A percentile compares a stretch with the other conserved stretches of the same genome.
phyloP scores from a whole-genome alignment of 2,329 filamentous ascomycete species.

The Clonostachys solani region DNA sequence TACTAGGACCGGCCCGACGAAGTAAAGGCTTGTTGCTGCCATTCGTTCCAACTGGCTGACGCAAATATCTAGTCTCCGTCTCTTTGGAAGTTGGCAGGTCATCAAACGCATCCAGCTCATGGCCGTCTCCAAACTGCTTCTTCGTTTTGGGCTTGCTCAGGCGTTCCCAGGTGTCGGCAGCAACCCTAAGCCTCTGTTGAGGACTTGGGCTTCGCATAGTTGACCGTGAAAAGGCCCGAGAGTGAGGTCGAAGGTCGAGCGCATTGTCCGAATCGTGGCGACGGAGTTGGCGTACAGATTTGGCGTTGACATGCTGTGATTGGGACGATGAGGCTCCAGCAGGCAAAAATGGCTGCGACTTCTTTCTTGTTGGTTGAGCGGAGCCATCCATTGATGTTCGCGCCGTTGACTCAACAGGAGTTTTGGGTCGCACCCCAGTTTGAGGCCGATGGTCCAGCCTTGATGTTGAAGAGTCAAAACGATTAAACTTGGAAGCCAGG shows the following conservation, averaged over 20 bases:
- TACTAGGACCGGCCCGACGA: slow-evolving; percentile 24
- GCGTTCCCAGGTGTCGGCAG: slow-evolving; percentile 56
- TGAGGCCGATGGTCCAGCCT: slow-evolving; percentile 49
- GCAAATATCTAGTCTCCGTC: slow-evolving; percentile 77
- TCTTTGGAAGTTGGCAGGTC: slow-evolving; percentile 86
- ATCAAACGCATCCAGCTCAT: slow-evolving; percentile 89
- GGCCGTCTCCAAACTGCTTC: slow-evolving; percentile 77
- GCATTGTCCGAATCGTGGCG: slow-evolving; percentile 78
- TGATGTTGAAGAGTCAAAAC: slow-evolving; percentile 57
- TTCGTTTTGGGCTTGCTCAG: slow-evolving; percentile 63
- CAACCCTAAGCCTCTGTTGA: slow-evolving; percentile 35
- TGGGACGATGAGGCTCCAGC: slow-evolving; percentile 69
- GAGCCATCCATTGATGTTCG: slow-evolving; percentile 41
- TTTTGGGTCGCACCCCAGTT: slow-evolving; percentile 59
- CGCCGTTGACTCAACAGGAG: slow-evolving; percentile 61
- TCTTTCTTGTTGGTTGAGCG: slow-evolving; percentile 34
- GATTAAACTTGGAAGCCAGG: slow-evolving; percentile 41
- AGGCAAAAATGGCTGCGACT: slow-evolving; percentile 72
- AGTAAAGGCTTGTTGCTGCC: slow-evolving; percentile 61
- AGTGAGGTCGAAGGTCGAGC: slow-evolving; percentile 52
- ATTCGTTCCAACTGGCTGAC: slow-evolving; percentile 60
- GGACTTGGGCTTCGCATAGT: slow-evolving; percentile 59
- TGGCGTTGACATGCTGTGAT: slow-evolving; percentile 74
- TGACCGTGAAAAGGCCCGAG: slow-evolving; percentile 53
- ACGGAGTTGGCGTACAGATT: slow-evolving; percentile 65